Evolutionary conservation across 306 rosid species (phyloP), one percentile per base, ranked within the genome.

Genomic region (Quercus glauca): DNA sequence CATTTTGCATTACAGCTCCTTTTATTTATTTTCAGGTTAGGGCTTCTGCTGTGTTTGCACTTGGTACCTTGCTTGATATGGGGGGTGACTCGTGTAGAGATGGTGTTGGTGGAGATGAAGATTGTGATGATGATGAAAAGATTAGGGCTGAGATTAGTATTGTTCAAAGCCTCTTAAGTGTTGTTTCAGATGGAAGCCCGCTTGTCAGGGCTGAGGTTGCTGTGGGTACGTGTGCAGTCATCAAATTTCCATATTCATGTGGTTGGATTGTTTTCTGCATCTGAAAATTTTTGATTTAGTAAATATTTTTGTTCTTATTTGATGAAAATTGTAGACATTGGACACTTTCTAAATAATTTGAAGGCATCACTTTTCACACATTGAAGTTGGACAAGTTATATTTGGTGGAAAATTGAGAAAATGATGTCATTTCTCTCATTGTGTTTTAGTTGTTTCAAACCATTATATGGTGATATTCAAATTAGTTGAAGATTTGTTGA

Each of bases 191-290:
- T 84, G 98, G 99, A 78, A 95, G 99, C 80, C 99, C 98, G 65
- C 85, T 95, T 84, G 99, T 95, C 85, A 89, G 99, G 91, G 94
- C 97, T 1, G 99, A 93, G 88, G 98, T 91, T 77, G 97, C 96
- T 77, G 98, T 91, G 70, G 99, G 99, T 95, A 93, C 74, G 99
- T 89, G 76, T 85, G 76, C 59, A 53, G 55, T 77, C 72, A 74
- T 83, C 67, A 65, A 67, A 74, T 74, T 67, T 78, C 70, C 41
- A 33, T 73, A 25, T 82, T 37, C 18, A n/a, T 75, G 25, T 53
- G 55, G 58, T 79, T 51, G 55, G 75, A 31, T 33, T 37, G 25
- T 15, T 58, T 58, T 65, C n/a, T 55, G 21, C 28, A 14, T 63
- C 26, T 60, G 11, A 29, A 9, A 52, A 41, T 15, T 20, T 71